Base-by-base conservation (phyloP, 768 basidiomycete genomes). In the Inosperma sp. region DNA sequence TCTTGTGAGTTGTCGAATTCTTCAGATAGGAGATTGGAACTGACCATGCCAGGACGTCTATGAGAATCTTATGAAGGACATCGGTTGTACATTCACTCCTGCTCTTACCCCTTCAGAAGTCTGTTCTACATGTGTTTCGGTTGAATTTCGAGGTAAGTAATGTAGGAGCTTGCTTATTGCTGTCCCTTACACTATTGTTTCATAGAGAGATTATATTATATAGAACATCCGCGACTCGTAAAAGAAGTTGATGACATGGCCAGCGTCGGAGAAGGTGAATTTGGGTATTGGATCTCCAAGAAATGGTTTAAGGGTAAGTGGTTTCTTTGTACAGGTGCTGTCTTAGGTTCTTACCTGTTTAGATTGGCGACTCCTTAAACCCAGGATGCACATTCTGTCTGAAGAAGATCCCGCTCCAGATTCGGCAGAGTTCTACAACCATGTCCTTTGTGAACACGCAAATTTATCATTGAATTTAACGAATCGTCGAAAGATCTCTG, bases 381-480 rank as follows among this genome's bases (percentile, higher is more conserved):
- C 91, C 19, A 87, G 80, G 65, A 89, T 93, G 86, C 90, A 93
- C 62, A 66, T 69, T 23, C 58, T 66, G 30, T 71, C 68, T 31
- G 62, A 79, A 59, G 67, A 62, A 21, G 91, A 93, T 65, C 86
- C 85, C 8, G 68, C 78, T 12, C 91, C 91, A 4, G 82, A 84
- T 59, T 72, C 78, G 22, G 62, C 64, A 5, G 77, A 79, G 23
- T 92, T 75, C 63, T 57, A 64, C 35, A 62, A 65, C 29, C 78
- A 93, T 61, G 83, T 92, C 42, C 61, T 68, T 3, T 93, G 91
- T 62, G 84, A 85, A 60, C 91, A 93, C 55, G 83, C 76, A 19
- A 70, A 67, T 0, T 65, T 91, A 44, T 76, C 79, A 17, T 71
- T 80, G 17, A 83, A 80, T 56, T 61, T 67, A 2, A 74, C 75